These are phyloP conservation scores for Cladophialophora immunda DNA, from an alignment of 2,329 filamentous ascomycete genomes.

Conservation along the genomic window DNA sequence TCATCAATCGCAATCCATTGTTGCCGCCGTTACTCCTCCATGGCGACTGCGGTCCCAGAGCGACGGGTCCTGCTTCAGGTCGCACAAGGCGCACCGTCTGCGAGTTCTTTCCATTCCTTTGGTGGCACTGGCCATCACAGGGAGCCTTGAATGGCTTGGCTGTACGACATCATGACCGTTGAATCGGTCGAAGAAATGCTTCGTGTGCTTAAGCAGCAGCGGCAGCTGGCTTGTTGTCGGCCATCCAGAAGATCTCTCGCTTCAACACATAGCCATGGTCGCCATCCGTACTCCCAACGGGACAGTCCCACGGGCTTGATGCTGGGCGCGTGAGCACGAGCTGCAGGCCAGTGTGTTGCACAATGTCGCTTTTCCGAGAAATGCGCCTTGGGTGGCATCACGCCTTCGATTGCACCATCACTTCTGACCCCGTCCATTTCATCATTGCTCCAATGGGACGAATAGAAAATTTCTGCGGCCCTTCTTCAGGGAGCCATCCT, in stretches of 20 bases:
- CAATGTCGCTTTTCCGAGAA: neutral
- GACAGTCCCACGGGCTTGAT: neutral
- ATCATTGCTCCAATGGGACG: conserved; percentile 15
- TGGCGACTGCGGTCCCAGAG: neutral
- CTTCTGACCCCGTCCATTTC: conserved; percentile 24
- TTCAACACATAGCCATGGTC: neutral
- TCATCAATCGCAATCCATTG: neutral
- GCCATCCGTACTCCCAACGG: neutral
- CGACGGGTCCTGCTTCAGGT: neutral
- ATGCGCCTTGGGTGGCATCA: conserved; percentile 3
- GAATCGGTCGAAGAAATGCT: neutral
- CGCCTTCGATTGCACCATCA: conserved; percentile 46
- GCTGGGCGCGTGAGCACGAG: neutral
- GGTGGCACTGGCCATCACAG: neutral
- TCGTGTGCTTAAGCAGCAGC: conserved; percentile 6
- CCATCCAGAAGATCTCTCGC: neutral
- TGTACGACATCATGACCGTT: neutral
- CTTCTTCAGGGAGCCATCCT: conserved; percentile 4
- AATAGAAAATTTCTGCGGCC: conserved; percentile 1
- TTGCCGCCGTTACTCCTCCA: neutral
- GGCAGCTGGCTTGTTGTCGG: neutral
- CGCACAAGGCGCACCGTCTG: neutral
- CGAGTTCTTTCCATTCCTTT: neutral
- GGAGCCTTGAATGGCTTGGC: neutral
- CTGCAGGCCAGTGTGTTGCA: neutral